Base-by-base conservation (phyloP, 2,329 filamentous ascomycete genomes). In the Aureobasidium sp. region DNA sequence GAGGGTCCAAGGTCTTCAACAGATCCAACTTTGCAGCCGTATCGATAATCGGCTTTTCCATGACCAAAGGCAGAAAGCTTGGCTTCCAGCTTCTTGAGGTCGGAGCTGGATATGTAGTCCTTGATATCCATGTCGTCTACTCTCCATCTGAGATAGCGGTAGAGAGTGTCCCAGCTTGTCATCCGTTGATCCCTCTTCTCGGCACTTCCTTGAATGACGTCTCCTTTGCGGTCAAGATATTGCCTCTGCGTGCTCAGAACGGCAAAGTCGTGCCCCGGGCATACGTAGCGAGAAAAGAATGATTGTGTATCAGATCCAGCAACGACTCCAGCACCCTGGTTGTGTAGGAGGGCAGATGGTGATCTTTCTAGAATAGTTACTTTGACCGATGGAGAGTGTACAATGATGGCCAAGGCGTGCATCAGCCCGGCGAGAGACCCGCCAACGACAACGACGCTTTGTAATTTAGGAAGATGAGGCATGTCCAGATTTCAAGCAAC, bases 151-250 rank as follows among this genome's bases (percentile, higher is more conserved):
- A 80, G 70, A 7, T 79, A 63, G 56, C 77, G 70, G 64, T 80
- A 80, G 9, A 77, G 69, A 39, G 80, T 61, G 61, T 80, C 78
- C 78, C 79, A 81, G 61, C 76, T 78, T 3, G 76, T 80, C 79
- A 80, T 80, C 62, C 72, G 70, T 67, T 80, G 78, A 36, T 67
- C 64, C 63, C 71, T 71, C 22, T 74, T 59, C 42, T 71, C 66
- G 14, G 69, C 66, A 29, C 66, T 70, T 20, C 68, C 67, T 20
- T 66, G 45, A 37, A 72, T 69, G 12, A 69, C 64, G 1, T 68
- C 59, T n/a, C 71, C 71, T n/a, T 66, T 55, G 11, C 60, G 60
- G 45, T 72, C 65, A 11, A 72, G 66, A 44, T 72, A 72, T 15
- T 69, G 68, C 20, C 71, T 66, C 48, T 61, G 53, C 6, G 60